phyloP scores from a whole-genome alignment of 2,329 filamentous ascomycete species.

The Hirsutella thompsonii region DNA sequence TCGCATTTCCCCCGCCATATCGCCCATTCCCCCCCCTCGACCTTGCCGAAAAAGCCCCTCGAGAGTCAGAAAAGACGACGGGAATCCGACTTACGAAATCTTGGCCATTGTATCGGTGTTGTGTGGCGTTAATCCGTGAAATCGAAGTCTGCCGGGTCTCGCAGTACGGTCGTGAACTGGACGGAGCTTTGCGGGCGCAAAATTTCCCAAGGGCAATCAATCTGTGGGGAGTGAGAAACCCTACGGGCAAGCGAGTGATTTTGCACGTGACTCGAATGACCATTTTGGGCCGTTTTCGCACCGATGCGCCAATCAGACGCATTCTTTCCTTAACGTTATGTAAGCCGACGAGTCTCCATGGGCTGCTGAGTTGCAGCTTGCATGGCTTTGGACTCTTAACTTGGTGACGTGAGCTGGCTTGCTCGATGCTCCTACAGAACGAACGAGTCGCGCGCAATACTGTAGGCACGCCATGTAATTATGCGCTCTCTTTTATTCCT shows the following conservation, averaged over 20 bases:
- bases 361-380: too few species aligned
- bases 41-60: background rate
- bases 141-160: conserved; percentile 21
- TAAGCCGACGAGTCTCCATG: background rate
- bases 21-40: conserved; percentile 9
- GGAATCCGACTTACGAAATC: conserved; percentile 39
- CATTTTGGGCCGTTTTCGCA: background rate
- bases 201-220: conserved; percentile 16
- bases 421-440: too few species aligned
- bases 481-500: too few species aligned
- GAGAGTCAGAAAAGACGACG: conserved; percentile 7
- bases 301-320: background rate
- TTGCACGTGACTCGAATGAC: conserved; percentile 18
- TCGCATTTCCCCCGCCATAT: background rate
- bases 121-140: conserved; percentile 27
- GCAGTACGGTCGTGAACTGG: conserved; percentile 21
- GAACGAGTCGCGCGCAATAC: too few species aligned
- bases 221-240: conserved; percentile 25
- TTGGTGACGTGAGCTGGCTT: too few species aligned
- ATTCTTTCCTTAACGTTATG: background rate
- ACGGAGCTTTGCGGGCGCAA: conserved; percentile 18
- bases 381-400: background rate
- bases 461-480: too few species aligned
- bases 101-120: conserved; percentile 48
- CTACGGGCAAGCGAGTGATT: conserved; percentile 20